phyloP scores from a whole-genome alignment of 805 yeast species.

The Maudiozyma bulderi region DNA sequence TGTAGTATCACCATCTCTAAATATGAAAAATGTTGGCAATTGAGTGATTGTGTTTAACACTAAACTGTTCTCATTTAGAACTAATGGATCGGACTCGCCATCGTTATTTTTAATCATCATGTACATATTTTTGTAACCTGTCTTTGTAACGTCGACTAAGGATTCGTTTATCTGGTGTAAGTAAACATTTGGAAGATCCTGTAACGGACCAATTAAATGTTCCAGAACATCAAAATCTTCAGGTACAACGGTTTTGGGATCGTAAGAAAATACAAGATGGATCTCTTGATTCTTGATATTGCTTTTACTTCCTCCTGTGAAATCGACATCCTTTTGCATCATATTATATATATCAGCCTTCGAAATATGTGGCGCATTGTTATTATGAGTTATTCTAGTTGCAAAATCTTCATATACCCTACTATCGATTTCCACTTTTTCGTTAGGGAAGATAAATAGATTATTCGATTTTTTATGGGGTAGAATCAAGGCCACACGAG shows the following conservation, averaged over 20 bases:
- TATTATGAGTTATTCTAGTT: slow-evolving; percentile 37
- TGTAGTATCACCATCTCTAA: slow-evolving; percentile 46
- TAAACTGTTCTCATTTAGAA: slow-evolving; percentile 38
- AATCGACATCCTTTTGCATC: slow-evolving; percentile 8
- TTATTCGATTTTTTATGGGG: slow-evolving; percentile 33
- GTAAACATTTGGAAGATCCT: slow-evolving; percentile 47
- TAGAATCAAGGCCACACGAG: slow-evolving; percentile 42
- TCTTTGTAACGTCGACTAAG: slow-evolving; percentile 34
- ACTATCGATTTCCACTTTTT: slow-evolving; percentile 16
- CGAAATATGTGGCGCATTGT: slow-evolving; percentile 30
- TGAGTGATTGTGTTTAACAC: slow-evolving; percentile 46
- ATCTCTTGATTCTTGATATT: slow-evolving; percentile 22
- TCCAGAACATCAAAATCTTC: slow-evolving; percentile 60
- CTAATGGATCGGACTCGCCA: slow-evolving; percentile 24
- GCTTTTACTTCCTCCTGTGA: slow-evolving; percentile 15
- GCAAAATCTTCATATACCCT: slow-evolving; percentile 37
- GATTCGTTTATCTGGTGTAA: slow-evolving; percentile 45
- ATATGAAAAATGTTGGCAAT: slow-evolving; percentile 51
- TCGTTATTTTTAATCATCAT: slow-evolving; percentile 37
- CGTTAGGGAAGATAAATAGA: slow-evolving; percentile 15
- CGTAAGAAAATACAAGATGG: slow-evolving; percentile 44
- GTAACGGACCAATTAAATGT: slow-evolving; percentile 49
- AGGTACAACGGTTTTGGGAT: slow-evolving; percentile 33
- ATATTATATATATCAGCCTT: slow-evolving; percentile 11
- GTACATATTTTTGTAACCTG: slow-evolving; percentile 28